Evolutionary conservation across 2,329 filamentous ascomycete species (phyloP), one percentile per base, ranked within the genome.

Genomic region (Penicillium olsonii): DNA sequence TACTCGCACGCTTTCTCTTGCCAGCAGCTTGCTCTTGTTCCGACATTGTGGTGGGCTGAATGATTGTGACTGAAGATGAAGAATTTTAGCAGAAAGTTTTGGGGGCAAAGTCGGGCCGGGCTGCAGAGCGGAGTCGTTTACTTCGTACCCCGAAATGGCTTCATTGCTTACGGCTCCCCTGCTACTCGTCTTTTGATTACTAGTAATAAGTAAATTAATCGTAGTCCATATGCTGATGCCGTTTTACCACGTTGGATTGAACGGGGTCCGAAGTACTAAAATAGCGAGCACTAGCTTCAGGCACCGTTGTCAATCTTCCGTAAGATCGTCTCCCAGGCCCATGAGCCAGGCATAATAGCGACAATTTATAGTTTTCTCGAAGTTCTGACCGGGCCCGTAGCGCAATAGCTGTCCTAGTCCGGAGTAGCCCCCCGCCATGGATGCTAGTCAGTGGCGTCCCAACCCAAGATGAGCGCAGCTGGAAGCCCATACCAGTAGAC

Each of bases 1-100:
- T 67, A 71, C 69, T 69, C 54, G 69, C 66, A 53, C 69, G 60
- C 60, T 71, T 71, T 60, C 69, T 64, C 59, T 71, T 71, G 33
- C 68, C 68, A 31, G 66, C 65, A 5, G 52, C 52, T 57, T 68
- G 63, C 48, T 59, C 52, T 45, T 54, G 39, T 35, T 69, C 66
- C 12, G 68, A 69, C 68, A 71, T 71, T 17, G 20, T 42, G 15
- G 14, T 18, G 20, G 50, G 44, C 64, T 57, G 31, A 15, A 18
- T 33, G 35, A 33, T 46, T 45, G 45, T 24, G n/a, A 24, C 27
- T 41, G 39, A 37, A 43, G 38, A 45, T 50, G 52, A 61, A 59
- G 59, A 59, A 52, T 55, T 59, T 61, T 53, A 57, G 37, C 39
- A 40, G 40, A 39, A 48, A 40, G 35, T 35, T 35, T 42, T 46